These are phyloP conservation scores for Moniliophthora roreri DNA, from an alignment of 1,284 basidiomycete genomes.

Conservation along the genomic window DNA sequence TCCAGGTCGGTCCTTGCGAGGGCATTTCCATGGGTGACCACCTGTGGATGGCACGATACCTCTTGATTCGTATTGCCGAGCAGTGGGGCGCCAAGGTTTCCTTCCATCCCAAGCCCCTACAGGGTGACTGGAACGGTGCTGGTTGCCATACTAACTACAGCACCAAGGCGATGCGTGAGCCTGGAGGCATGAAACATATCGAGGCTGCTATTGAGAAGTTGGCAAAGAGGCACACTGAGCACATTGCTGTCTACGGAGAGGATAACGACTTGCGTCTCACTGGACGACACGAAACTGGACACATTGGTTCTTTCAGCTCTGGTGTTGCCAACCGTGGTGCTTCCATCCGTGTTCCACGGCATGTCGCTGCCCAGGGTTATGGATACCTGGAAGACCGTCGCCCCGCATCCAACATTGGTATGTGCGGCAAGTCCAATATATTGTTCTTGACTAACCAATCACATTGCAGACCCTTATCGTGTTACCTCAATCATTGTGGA, in stretches of 20 bases:
- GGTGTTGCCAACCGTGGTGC: constrained; percentile 98
- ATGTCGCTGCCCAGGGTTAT: constrained; percentile 89
- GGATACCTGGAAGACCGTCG: constrained; percentile 97
- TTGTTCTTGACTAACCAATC: constrained; percentile 11
- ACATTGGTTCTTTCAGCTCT: constrained; percentile 90
- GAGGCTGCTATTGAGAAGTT: constrained; percentile 94
- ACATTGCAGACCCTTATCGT: constrained; percentile 76
- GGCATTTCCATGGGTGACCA: constrained; percentile 99
- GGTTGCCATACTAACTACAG: constrained; percentile 96
- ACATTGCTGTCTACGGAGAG: constrained; percentile 96
- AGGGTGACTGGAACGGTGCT: constrained; percentile 99
- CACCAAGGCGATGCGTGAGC: constrained; percentile 89
- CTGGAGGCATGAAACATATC: constrained; percentile 93
- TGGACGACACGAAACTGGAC: constrained; percentile 95
- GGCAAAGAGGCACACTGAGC: constrained; percentile 80
- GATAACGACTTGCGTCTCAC: constrained; percentile 95
- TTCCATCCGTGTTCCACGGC: constrained; percentile 92
- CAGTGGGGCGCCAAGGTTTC: constrained; percentile 98
- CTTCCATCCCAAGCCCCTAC: constrained; percentile 99
- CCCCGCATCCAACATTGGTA: constrained; percentile 97
- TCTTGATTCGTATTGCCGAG: constrained; percentile 91
- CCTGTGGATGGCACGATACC: constrained; percentile 95
- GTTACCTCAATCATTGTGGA: constrained; percentile 91
- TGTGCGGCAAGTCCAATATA: constrained; percentile 28
- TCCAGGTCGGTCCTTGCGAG: constrained; percentile 98